A percentile compares a stretch with the other conserved stretches of the same genome.
Evolutionary conservation across 192 early-diverging fungal genomes (phyloP).

Genomic region (Coemansia sp.): DNA sequence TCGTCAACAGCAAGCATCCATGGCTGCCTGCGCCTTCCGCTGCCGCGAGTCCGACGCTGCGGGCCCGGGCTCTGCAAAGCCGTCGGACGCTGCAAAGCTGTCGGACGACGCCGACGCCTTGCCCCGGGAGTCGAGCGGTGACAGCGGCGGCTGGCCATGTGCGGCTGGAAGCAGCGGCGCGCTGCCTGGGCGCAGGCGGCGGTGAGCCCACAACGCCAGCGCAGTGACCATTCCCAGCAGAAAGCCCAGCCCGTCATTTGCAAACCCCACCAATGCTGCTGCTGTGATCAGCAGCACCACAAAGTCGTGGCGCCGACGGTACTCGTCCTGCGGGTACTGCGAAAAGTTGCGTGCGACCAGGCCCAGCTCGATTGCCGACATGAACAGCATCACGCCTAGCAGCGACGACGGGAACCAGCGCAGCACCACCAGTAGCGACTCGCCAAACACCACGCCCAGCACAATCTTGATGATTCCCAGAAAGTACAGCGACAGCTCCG

Average conservation of each 20-base stretch:
- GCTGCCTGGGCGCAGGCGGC: background rate
- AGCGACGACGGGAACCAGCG: slow-evolving; percentile 71
- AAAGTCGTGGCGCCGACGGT: slow-evolving; percentile 54
- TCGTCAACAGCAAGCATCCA: too few species aligned
- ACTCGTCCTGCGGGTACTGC: slow-evolving; percentile 33
- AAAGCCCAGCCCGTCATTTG: slow-evolving; percentile 82
- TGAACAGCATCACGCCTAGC: slow-evolving; percentile 84
- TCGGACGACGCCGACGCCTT: too few species aligned
- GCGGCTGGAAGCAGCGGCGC: background rate
- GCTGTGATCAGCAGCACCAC: slow-evolving; percentile 71
- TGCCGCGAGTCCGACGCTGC: too few species aligned
- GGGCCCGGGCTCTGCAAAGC: too few species aligned
- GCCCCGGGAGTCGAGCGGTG: too few species aligned
- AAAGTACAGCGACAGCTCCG: slow-evolving; percentile 72
- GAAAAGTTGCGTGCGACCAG: slow-evolving; percentile 55
- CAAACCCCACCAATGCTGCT: slow-evolving; percentile 67
- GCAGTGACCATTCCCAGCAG: slow-evolving; percentile 61
- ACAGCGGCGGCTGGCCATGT: too few species aligned
- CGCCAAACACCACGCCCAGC: slow-evolving; percentile 79
- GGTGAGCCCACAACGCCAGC: slow-evolving; percentile 49
- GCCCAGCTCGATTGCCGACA: slow-evolving; percentile 74
- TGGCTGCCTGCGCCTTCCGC: too few species aligned
- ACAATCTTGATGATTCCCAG: slow-evolving; percentile 77
- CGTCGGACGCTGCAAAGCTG: too few species aligned
- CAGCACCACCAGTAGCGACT: slow-evolving; percentile 70